Percentiles rank a stretch among this genome's conserved stretches.
Conservation (phyloP, 352 stramenopile genomes). For the Pythium rishiriense region DNA sequence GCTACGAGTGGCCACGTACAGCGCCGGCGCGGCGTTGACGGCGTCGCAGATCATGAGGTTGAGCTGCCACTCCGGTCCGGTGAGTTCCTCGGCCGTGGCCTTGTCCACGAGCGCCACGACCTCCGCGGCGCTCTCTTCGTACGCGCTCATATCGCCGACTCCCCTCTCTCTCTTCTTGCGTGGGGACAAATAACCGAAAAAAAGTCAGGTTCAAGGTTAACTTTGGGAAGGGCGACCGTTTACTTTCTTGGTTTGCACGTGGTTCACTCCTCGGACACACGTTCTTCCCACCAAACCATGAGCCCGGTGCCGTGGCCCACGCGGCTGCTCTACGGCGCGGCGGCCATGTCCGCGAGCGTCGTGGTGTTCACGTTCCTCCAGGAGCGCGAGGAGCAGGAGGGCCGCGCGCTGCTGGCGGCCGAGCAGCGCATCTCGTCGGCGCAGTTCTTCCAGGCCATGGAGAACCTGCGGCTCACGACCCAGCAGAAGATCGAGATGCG, state of each 20-base stretch:
- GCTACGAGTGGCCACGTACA: constrained; percentile 33
- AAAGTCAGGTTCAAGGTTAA: constrained; percentile 21
- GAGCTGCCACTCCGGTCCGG: constrained; percentile 63
- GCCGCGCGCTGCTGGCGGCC: constrained; percentile 50
- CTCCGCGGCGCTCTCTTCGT: constrained; percentile 40
- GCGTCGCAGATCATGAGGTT: constrained; percentile 77
- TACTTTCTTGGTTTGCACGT: constrained; percentile 3
- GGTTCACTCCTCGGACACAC: background rate
- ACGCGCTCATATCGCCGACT: constrained; percentile 47
- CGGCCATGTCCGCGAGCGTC: constrained; percentile 76
- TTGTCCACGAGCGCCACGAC: constrained; percentile 51
- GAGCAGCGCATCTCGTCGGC: constrained; percentile 54
- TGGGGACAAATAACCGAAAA: no score
- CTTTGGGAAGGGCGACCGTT: constrained; percentile 8
- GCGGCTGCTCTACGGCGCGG: constrained; percentile 69
- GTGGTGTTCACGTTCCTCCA: constrained; percentile 81
- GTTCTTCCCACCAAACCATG: background rate
- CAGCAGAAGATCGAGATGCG: constrained; percentile 71
- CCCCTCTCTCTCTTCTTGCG: background rate
- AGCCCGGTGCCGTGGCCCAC: constrained; percentile 46
- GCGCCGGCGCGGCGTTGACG: constrained; percentile 46
- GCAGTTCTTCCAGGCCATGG: constrained; percentile 69
- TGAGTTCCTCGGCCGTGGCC: constrained; percentile 54
- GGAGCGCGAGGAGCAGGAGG: constrained; percentile 73
- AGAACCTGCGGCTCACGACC: constrained; percentile 51